Evolutionary conservation across 768 basidiomycete genomes (phyloP), one percentile per base, ranked within the genome.

Genomic region (Boletales sp.): DNA sequence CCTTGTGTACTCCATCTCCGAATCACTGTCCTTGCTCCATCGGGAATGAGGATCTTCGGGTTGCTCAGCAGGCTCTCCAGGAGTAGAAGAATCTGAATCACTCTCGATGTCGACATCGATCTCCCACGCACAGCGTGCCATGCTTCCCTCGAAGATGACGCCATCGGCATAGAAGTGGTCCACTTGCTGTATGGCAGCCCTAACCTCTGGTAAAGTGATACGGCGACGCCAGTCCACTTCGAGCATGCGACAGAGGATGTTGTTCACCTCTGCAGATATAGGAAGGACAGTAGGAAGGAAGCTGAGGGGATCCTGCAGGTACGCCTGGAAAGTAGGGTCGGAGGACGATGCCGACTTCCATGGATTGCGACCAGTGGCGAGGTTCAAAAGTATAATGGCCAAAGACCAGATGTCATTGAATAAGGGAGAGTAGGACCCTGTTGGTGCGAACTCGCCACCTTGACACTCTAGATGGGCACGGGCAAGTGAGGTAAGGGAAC

Each of bases 331-430:
- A 4, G 91, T 94, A 53, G 87, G 85, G 69, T 98, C 95, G 37
- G 83, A 75, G 1, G 72, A 64, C 4, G 82, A 85, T 4, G 95
- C 94, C 19, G 90, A 87, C 67, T 89, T 89, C 95, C 95, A 98
- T 5, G 95, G 95, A 61, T 97, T 97, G 30, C 95, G 82, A 5
- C 93, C 92, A 19, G 92, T 97, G 24, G 89, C 84, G 40, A 99
- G 82, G 69, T 99, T 99, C 64, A 98, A 83, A 34, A 99, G 84
- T 53, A 99, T 90, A 61, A 99, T 90, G 31, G 94, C 95, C 39
- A 98, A 74, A 8, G 94, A 93, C 95, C 95, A 99, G 55, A 97
- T 80, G 67, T 99, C 95, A 69, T 97, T 95, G 65, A 81, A 81
- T 57, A 83, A 78, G 9, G 94, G 91, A 8, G 87, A 87, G 71